Conservation (phyloP, 2,329 filamentous ascomycete genomes). For the Diaporthe humulicola region DNA sequence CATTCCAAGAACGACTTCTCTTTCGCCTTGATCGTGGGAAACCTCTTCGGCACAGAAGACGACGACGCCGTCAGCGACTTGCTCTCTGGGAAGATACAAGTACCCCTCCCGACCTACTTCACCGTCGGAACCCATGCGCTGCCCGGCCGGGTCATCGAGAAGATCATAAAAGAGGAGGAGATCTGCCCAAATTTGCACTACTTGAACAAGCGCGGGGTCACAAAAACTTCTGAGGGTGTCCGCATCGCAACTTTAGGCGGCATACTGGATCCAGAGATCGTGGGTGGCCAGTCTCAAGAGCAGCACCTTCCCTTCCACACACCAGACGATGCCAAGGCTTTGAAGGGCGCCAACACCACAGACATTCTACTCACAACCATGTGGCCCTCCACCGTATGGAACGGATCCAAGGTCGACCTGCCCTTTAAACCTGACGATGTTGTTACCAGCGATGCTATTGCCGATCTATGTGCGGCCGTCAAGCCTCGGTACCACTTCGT, state of each 20-base stretch:
- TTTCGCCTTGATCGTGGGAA: constrained; percentile 86
- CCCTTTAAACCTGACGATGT: constrained; percentile 65
- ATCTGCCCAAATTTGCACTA: constrained; percentile 93
- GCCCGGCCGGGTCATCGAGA: constrained; percentile 78
- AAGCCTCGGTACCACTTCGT: constrained; percentile 96
- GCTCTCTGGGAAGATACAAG: constrained; percentile 76
- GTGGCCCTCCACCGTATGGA: constrained; percentile 84
- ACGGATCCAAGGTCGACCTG: constrained; percentile 75
- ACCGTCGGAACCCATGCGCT: constrained; percentile 82
- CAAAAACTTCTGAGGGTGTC: constrained; percentile 91
- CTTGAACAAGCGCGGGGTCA: constrained; percentile 86
- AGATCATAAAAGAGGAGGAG: constrained; percentile 78
- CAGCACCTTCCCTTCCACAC: constrained; percentile 84
- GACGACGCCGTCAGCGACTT: constrained; percentile 73
- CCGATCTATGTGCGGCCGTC: constrained; percentile 81
- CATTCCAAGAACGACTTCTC: constrained; percentile 91
- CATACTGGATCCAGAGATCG: constrained; percentile 70
- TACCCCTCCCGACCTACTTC: constrained; percentile 92
- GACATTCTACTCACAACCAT: constrained; percentile 90
- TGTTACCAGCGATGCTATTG: constrained; percentile 74
- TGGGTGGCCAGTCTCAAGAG: constrained; percentile 75
- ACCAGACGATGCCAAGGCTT: constrained; percentile 79
- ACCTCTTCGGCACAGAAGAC: constrained; percentile 78
- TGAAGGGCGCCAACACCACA: constrained; percentile 81
- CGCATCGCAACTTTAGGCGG: constrained; percentile 91